A percentile compares a stretch with the other conserved stretches of the same genome.
phyloP scores from a whole-genome alignment of 768 basidiomycete genomes.

The Amyloporia xantha region DNA sequence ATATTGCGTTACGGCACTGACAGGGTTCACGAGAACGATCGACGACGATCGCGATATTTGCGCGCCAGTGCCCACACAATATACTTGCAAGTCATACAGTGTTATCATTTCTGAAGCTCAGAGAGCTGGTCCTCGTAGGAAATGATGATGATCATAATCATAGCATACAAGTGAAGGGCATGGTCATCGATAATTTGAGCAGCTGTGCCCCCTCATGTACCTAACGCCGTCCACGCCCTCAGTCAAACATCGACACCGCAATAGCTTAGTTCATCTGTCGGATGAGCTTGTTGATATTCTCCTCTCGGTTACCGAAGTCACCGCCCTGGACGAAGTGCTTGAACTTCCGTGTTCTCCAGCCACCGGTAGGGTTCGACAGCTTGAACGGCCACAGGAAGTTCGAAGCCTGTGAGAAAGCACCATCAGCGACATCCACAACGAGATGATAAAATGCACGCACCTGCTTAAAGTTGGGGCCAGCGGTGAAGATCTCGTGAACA shows the following conservation, averaged over 20 bases:
- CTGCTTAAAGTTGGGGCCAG: slow-evolving; percentile 99
- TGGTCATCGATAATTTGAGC: background rate
- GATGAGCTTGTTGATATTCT: slow-evolving; percentile 96
- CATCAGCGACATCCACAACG: background rate
- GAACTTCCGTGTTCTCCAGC: slow-evolving; percentile 98
- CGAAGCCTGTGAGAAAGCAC: slow-evolving; percentile 45
- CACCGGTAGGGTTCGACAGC: slow-evolving; percentile 97
- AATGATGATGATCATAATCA: background rate
- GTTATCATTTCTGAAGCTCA: no score
- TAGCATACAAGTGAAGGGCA: slow-evolving; percentile 1
- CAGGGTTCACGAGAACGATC: no score
- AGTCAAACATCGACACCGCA: background rate
- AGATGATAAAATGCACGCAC: slow-evolving; percentile 34
- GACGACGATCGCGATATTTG: no score
- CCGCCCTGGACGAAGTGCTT: slow-evolving; percentile 95
- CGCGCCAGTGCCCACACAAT: no score
- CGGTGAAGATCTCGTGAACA: slow-evolving; percentile 92
- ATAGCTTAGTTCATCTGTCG: slow-evolving; percentile 78
- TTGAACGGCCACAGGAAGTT: slow-evolving; percentile 99
- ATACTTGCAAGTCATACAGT: no score
- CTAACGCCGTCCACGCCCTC: background rate
- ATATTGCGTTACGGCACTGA: no score
- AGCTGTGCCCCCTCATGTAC: background rate
- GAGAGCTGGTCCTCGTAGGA: no score
- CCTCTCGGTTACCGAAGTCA: slow-evolving; percentile 96